Percentiles rank a stretch among this genome's conserved stretches.
Conservation (phyloP, 495 filamentous ascomycete genomes). For the Hyaloscypha hepaticicola region DNA sequence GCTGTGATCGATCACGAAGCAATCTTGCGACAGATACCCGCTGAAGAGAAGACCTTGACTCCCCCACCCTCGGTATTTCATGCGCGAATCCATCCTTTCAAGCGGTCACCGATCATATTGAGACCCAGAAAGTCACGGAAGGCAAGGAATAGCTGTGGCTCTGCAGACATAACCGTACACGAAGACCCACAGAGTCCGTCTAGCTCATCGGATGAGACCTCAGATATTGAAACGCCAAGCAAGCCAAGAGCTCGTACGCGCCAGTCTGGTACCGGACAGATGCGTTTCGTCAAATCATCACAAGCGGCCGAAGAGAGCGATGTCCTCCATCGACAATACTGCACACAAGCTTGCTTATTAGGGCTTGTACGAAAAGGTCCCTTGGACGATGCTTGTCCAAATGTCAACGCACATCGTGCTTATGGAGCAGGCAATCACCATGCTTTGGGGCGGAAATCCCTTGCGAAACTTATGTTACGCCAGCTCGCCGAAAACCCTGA, state of each 20-base stretch:
- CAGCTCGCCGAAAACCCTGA: constrained; percentile 20
- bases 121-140: constrained; percentile 22
- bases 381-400: constrained; percentile 20
- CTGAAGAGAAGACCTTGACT: constrained; percentile 33
- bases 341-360: constrained; percentile 23
- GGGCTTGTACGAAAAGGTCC: constrained; percentile 23
- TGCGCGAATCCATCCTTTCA: constrained; percentile 21
- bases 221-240: constrained; percentile 23
- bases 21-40: constrained; percentile 32
- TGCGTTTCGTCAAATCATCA: constrained; percentile 16
- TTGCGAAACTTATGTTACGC: constrained; percentile 16
- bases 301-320: constrained; percentile 21
- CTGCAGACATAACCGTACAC: constrained; percentile 23
- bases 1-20: constrained; percentile 29
- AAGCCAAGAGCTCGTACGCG: constrained; percentile 18
- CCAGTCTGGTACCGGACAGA: constrained; percentile 16
- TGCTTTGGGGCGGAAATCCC: constrained; percentile 19
- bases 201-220: constrained; percentile 25
- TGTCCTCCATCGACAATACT: constrained; percentile 23
- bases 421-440: constrained; percentile 16
- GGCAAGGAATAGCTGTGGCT: constrained; percentile 18
- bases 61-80: constrained; percentile 31
- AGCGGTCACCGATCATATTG: constrained; percentile 22
- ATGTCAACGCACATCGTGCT: constrained; percentile 17
- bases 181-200: constrained; percentile 24